A percentile compares a stretch with the other conserved stretches of the same genome.
Evolutionary conservation across 2,329 filamentous ascomycete genomes (phyloP).

Genomic region (Thyridium curvatum): DNA sequence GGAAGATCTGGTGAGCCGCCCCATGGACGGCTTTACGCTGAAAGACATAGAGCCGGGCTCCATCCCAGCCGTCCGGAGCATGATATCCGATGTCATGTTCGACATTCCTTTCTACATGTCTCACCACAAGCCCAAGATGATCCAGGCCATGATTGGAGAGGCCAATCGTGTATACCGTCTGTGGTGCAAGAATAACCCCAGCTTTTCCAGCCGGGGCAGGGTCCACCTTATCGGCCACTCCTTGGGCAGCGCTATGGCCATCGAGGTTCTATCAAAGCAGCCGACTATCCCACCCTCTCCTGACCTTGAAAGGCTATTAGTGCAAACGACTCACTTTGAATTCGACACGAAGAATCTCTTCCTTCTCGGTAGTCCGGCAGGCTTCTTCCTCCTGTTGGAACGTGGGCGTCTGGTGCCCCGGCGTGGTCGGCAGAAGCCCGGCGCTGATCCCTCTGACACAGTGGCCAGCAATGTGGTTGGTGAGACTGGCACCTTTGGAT

Average conservation of each 20-base stretch:
- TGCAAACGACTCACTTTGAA: conserved; percentile 63
- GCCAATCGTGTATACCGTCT: conserved; percentile 93
- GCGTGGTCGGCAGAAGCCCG: conserved; percentile 68
- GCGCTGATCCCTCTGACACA: conserved; percentile 58
- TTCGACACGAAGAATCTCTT: conserved; percentile 91
- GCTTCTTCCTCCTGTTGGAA: conserved; percentile 88
- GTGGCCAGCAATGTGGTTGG: conserved; percentile 59
- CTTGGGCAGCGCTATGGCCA: conserved; percentile 86
- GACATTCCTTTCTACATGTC: conserved; percentile 98
- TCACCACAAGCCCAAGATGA: conserved; percentile 93
- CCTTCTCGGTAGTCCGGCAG: conserved; percentile 81
- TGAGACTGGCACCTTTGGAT: conserved; percentile 77
- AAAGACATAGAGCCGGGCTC: conserved; percentile 90
- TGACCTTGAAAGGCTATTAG: conserved; percentile 30
- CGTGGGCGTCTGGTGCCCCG: conserved; percentile 67
- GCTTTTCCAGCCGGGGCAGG: conserved; percentile 71
- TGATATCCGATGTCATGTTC: conserved; percentile 97
- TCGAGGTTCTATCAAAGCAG: conserved; percentile 86
- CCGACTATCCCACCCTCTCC: conserved; percentile 62
- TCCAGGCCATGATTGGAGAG: conserved; percentile 78
- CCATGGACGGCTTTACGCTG: conserved; percentile 55
- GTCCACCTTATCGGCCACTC: conserved; percentile 94
- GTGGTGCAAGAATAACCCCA: conserved; percentile 91
- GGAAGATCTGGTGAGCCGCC: conserved; percentile 19
- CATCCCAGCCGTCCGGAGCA: conserved; percentile 83